Conservation (phyloP, 495 filamentous ascomycete species). For the Aspergillus panamensis region DNA sequence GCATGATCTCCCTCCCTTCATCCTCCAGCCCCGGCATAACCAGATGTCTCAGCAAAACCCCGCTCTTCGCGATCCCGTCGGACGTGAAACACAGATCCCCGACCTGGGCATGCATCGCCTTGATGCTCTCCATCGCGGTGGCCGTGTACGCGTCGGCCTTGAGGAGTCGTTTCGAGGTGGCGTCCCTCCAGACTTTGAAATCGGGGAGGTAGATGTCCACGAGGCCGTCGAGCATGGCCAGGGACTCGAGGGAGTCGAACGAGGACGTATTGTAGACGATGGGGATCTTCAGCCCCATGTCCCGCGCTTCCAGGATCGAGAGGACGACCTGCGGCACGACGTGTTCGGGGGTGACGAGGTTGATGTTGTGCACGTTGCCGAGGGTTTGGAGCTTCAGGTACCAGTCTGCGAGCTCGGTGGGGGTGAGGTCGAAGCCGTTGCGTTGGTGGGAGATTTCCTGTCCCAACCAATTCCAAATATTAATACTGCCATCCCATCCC, state of each 20-base stretch:
- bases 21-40: conserved; percentile 73
- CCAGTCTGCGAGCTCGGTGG: conserved; percentile 72
- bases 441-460: conserved; percentile 68
- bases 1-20: conserved; percentile 65
- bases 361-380: conserved; percentile 74
- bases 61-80: conserved; percentile 72
- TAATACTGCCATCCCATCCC: too few relatives aligned
- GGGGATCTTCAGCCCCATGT: conserved; percentile 62
- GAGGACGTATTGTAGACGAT: conserved; percentile 77
- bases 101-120: conserved; percentile 71
- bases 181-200: conserved; percentile 69
- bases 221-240: conserved; percentile 66
- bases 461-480: too few relatives aligned
- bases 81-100: conserved; percentile 72
- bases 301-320: conserved; percentile 62
- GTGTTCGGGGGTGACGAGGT: conserved; percentile 73
- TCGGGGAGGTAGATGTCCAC: conserved; percentile 77
- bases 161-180: conserved; percentile 61
- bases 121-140: conserved; percentile 66
- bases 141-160: conserved; percentile 69
- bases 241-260: conserved; percentile 65
- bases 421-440: conserved; percentile 71
- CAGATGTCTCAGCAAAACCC: conserved; percentile 67
- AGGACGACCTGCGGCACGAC: conserved; percentile 75
- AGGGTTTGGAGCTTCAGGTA: conserved; percentile 68